Base-by-base conservation (phyloP, 2,329 filamentous ascomycete genomes). In the Aspergillus tanneri region DNA sequence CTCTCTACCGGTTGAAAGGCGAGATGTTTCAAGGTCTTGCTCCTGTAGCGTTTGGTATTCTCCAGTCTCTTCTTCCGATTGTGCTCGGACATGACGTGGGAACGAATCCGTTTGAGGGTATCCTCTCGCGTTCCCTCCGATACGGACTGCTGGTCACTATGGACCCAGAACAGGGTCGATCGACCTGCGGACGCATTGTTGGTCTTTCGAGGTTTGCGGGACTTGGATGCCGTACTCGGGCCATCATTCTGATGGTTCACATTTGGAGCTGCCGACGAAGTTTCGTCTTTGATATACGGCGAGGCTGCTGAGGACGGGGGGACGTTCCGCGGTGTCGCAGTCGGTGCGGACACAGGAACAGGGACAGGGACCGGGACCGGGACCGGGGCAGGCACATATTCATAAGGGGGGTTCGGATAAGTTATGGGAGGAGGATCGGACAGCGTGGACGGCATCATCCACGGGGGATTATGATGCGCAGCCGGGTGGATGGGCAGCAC, bases 51-150 rank as follows among this genome's bases (percentile, higher is more conserved):
- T 45, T 69, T 68, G 4, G 66, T 70, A 25, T 60, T 71, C 27
- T 71, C 68, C 41, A 70, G 53, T 37, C 68, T 58, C 46, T 71
- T 71, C 55, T 71, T 71, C 49, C 68, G 66, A 53, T 71, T 71
- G 49, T 71, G 68, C 47, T 71, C 68, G 30, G 68, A 71, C 68
- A 71, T 71, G 34, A 71, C 68, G 63, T 71, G 68, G 14, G 68
- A 71, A n/a, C 68, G 67, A 40, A 71, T 71, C 27, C 68, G 65
- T 54, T 71, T 71, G 49, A 71, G 54, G 2, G 68, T 71, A 38
- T 70, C 68, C 30, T 71, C 68, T 23, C 61, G 63, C 10, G 64
- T 68, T 8, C 68, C 68, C 42, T 59, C 60, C 2, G 66, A 62
- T n/a, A 65, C 67, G 1, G 68, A 67, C 45, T 70, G 59, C 8